Evolutionary conservation across 2,329 filamentous ascomycete genomes (phyloP).

Genomic region (Claviceps digitariae): DNA sequence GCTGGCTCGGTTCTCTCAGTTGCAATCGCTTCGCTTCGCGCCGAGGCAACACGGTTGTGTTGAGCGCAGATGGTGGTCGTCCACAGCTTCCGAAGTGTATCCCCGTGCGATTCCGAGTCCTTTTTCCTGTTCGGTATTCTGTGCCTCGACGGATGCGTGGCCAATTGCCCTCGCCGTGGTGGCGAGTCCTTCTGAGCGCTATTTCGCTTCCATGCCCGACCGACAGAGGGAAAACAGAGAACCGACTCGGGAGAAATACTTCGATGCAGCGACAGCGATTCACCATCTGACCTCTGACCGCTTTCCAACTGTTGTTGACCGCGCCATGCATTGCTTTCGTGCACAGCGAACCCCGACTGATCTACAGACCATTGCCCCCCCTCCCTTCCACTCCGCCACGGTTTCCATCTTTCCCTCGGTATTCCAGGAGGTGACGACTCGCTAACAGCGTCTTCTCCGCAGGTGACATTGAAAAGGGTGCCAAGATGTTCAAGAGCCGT

Average conservation of each 20-base stretch:
- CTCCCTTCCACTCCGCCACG: too few relatives aligned
- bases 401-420: too few relatives aligned
- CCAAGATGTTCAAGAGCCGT: conserved; percentile 97
- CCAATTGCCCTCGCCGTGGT: neutral
- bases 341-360: neutral
- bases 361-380: too few relatives aligned
- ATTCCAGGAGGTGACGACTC: neutral
- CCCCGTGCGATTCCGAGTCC: neutral
- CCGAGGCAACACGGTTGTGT: conserved; percentile 3
- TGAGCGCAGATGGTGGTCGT: neutral
- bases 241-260: neutral
- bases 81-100: neutral
- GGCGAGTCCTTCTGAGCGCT: neutral
- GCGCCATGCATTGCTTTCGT: neutral
- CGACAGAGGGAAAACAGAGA: neutral
- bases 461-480: conserved; percentile 95
- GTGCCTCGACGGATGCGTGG: neutral
- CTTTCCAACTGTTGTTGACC: neutral
- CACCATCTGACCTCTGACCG: neutral
- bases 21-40: too few relatives aligned
- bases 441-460: neutral
- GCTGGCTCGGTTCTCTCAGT: conserved; percentile 1
- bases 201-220: neutral
- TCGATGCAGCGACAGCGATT: neutral
- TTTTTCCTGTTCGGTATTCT: neutral